phyloP scores from a whole-genome alignment of 768 basidiomycete species.

The Suillus subalutaceus region DNA sequence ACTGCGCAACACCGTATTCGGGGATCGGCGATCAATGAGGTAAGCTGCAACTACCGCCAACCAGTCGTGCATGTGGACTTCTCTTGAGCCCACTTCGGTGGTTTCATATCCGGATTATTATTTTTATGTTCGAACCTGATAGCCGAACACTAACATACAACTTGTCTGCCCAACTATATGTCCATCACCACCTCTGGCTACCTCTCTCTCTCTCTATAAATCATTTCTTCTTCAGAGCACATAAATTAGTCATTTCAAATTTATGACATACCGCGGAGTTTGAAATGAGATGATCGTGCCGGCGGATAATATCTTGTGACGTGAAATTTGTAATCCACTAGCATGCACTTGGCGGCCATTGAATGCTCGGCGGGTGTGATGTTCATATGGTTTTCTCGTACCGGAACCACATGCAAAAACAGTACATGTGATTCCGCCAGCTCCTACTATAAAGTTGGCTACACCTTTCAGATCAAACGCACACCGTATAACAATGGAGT shows the following conservation, averaged over 20 bases:
- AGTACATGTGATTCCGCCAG: slow-evolving; percentile 1
- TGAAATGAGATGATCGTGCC: neutral
- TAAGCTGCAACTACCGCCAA: neutral
- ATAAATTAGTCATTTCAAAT: no score
- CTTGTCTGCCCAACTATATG: no score
- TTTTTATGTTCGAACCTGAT: no score
- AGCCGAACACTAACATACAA: no score
- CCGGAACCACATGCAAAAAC: neutral
- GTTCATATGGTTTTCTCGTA: neutral
- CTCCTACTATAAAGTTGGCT: neutral
- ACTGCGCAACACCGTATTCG: neutral
- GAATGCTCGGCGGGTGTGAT: no score
- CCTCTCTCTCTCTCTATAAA: neutral
- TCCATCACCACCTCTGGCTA: no score
- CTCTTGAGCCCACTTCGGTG: neutral
- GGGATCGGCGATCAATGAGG: neutral
- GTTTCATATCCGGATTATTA: neutral
- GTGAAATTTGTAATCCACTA: neutral
- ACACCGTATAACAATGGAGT: slow-evolving; percentile 20
- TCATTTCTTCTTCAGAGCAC: neutral
- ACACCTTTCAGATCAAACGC: neutral
- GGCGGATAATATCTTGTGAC: neutral
- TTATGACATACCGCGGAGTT: neutral
- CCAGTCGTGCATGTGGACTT: no score
- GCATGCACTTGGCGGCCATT: neutral